A percentile compares a stretch with the other conserved stretches of the same genome.
Evolutionary conservation across 139 green algal genomes (phyloP).

Genomic region (Chlamydomonas incerta): DNA sequence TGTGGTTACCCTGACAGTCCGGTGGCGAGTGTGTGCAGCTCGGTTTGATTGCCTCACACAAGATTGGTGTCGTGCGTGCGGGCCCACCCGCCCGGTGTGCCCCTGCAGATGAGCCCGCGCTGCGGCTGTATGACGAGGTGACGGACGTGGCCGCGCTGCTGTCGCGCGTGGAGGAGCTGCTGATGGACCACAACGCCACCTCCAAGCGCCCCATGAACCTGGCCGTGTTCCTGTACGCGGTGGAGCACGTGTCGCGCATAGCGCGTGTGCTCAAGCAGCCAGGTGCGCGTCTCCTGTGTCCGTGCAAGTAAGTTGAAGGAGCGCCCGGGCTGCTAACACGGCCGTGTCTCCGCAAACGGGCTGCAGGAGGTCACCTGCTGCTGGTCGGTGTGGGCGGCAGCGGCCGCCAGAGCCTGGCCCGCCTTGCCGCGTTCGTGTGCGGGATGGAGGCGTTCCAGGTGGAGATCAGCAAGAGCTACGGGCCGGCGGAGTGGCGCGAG

Average conservation of each 20-base stretch:
- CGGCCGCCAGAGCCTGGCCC: constrained; percentile 76
- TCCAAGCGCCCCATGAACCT: constrained; percentile 84
- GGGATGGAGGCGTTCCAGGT: constrained; percentile 82
- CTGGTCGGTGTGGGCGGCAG: constrained; percentile 84
- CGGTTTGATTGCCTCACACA: too few species aligned
- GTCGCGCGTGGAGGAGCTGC: constrained; percentile 69
- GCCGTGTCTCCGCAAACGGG: too few species aligned
- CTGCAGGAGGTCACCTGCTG: constrained; percentile 71
- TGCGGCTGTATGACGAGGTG: constrained; percentile 32
- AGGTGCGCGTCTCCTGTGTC: too few species aligned
- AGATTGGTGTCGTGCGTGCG: too few species aligned
- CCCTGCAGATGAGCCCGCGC: constrained; percentile 5
- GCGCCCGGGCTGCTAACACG: too few species aligned
- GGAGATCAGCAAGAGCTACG: constrained; percentile 83
- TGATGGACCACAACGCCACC: constrained; percentile 79
- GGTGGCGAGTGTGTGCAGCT: too few species aligned
- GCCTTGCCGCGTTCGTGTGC: constrained; percentile 81
- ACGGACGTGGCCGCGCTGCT: constrained; percentile 43
- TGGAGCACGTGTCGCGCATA: constrained; percentile 82
- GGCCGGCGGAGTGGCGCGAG: constrained; percentile 77
- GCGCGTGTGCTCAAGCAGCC: constrained; percentile 57
- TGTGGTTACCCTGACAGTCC: too few species aligned
- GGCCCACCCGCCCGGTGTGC: too few species aligned
- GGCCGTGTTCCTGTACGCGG: constrained; percentile 83
- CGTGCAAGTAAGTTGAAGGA: too few species aligned